Conservation (phyloP, 1,284 basidiomycete genomes). For the Moesziomyces parantarcticus region DNA sequence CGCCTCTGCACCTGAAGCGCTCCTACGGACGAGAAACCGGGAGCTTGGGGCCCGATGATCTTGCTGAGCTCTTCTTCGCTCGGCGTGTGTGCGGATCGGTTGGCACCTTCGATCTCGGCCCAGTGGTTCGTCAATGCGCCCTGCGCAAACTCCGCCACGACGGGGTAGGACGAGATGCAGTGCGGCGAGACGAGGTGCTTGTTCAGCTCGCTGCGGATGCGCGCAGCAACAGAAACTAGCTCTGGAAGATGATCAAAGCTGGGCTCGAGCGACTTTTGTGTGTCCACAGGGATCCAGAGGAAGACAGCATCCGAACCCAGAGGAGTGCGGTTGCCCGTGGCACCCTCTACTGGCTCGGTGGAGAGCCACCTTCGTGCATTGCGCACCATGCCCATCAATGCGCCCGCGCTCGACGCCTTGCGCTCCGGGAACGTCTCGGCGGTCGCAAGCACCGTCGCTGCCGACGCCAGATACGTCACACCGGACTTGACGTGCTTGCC, state of each 20-base stretch:
- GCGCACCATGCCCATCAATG: slow-evolving; percentile 44
- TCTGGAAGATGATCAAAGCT: slow-evolving; percentile 2
- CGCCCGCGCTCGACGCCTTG: slow-evolving; percentile 22
- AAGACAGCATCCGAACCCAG: slow-evolving; percentile 43
- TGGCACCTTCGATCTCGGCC: slow-evolving; percentile 8
- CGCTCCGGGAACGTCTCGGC: slow-evolving; percentile 35
- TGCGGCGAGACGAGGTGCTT: slow-evolving; percentile 19
- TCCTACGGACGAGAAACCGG: slow-evolving; percentile 29
- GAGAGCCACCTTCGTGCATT: slow-evolving; percentile 39
- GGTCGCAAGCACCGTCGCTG: slow-evolving; percentile 26
- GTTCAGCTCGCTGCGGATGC: slow-evolving; percentile 18
- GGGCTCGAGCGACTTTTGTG: slow-evolving; percentile 12
- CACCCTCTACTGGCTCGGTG: slow-evolving; percentile 3
- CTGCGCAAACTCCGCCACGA: slow-evolving; percentile 4
- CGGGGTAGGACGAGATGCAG: slow-evolving; percentile 19
- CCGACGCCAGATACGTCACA: slow-evolving; percentile 33
- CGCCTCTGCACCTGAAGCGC: slow-evolving; percentile 5
- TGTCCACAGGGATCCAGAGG: slow-evolving; percentile 38
- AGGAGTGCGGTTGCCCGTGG: slow-evolving; percentile 9
- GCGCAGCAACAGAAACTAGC: slow-evolving; percentile 6
- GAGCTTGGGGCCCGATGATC: slow-evolving; percentile 32
- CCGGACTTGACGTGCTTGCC: slow-evolving; percentile 14
- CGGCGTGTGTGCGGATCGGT: background rate
- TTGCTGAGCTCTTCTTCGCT: slow-evolving; percentile 4
- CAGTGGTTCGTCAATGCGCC: slow-evolving; percentile 10